A percentile compares a stretch with the other conserved stretches of the same genome.
Evolutionary conservation across 1,284 basidiomycete genomes (phyloP).

Genomic region (Malassezia sympodialis): DNA sequence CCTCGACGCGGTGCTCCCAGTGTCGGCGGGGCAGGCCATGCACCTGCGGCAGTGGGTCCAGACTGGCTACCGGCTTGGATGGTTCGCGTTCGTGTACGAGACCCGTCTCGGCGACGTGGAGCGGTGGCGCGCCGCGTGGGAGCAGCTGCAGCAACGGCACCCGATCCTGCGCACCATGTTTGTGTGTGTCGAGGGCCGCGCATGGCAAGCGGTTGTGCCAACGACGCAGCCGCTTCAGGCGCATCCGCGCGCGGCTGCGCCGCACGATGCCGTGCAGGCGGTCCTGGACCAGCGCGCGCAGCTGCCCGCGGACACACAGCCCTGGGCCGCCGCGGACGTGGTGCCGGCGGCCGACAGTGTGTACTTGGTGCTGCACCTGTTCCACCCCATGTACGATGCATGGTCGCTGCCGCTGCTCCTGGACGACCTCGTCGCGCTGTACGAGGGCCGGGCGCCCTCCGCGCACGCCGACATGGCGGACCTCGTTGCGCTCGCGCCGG

Average conservation of each 20-base stretch:
- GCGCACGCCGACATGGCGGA: slow-evolving; percentile 17
- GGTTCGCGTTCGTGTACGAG: slow-evolving; percentile 31
- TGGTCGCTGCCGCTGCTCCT: slow-evolving; percentile 32
- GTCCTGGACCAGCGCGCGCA: background rate
- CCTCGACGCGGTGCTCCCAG: slow-evolving; percentile 23
- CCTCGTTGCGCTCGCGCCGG: slow-evolving; percentile 11
- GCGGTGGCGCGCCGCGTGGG: slow-evolving; percentile 24
- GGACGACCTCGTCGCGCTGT: slow-evolving; percentile 25
- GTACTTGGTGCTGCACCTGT: slow-evolving; percentile 29
- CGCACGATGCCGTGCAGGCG: background rate
- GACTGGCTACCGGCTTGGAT: slow-evolving; percentile 13
- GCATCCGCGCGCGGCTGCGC: background rate
- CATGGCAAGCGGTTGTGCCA: slow-evolving; percentile 21
- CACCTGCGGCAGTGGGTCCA: slow-evolving; percentile 25
- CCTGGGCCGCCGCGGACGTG: background rate
- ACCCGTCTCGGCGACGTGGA: slow-evolving; percentile 3
- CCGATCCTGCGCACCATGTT: slow-evolving; percentile 34
- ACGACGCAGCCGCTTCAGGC: background rate
- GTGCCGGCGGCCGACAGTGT: slow-evolving; percentile 7
- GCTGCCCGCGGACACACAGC: background rate
- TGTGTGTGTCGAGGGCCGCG: slow-evolving; percentile 10
- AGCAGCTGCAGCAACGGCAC: slow-evolving; percentile 21
- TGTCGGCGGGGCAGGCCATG: slow-evolving; percentile 30
- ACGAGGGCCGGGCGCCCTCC: slow-evolving; percentile 11
- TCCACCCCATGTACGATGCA: slow-evolving; percentile 43